Conservation (phyloP, 805 yeast genomes). For the Yamadazyma nakazawae region DNA sequence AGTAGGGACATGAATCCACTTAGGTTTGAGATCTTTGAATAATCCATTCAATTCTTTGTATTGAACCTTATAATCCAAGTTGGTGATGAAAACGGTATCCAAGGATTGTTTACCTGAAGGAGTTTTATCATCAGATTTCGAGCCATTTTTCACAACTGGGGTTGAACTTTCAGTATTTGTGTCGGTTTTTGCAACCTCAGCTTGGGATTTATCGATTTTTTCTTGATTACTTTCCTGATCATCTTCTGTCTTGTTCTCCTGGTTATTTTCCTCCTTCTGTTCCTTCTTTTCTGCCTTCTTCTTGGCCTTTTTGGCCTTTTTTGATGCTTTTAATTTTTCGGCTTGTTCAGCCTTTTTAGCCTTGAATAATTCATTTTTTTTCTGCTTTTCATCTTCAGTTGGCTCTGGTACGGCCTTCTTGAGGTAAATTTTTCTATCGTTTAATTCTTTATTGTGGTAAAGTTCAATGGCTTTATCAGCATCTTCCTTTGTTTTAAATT, state of each 20-base stretch:
- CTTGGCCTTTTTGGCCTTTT: conserved; percentile 8
- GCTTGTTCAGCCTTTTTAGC: conserved; percentile 18
- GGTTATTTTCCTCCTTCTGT: not conserved
- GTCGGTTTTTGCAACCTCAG: not conserved
- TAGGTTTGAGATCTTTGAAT: conserved; percentile 49
- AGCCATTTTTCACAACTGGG: not conserved
- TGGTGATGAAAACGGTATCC: conserved; percentile 60
- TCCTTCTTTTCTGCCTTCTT: conserved; percentile 2
- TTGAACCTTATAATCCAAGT: conserved; percentile 51
- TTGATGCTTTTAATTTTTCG: conserved; percentile 6
- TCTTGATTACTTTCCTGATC: not conserved
- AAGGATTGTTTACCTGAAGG: conserved; percentile 54
- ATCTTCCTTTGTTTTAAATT: conserved; percentile 42
- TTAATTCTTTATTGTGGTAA: conserved; percentile 42
- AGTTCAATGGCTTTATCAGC: conserved; percentile 45
- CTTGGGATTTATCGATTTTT: not conserved
- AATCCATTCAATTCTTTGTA: conserved; percentile 43
- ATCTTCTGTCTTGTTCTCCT: not conserved
- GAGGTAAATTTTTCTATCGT: conserved; percentile 47
- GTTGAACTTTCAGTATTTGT: not conserved
- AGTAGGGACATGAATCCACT: conserved; percentile 58
- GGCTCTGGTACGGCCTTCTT: conserved; percentile 54
- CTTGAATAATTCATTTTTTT: conserved; percentile 31
- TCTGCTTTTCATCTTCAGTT: conserved; percentile 42
- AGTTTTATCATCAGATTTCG: not conserved